These are phyloP conservation scores for Abortiporus biennis DNA, from an alignment of 1,284 basidiomycete species.

Conservation along the genomic window DNA sequence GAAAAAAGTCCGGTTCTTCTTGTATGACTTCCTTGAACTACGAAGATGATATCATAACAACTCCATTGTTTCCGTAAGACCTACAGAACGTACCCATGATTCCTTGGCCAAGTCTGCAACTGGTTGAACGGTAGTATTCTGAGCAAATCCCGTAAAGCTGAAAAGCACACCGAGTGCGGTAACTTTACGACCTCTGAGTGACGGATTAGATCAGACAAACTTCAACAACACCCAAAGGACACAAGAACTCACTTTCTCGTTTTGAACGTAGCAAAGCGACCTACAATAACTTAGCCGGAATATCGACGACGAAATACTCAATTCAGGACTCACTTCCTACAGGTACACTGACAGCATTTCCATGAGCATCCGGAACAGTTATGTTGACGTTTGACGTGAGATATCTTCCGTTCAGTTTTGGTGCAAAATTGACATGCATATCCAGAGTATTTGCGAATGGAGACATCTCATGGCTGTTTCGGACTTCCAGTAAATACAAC, in stretches of 20 bases:
- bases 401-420: slow-evolving; percentile 68
- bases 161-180: slow-evolving; percentile 81
- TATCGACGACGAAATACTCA: not conserved
- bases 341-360: slow-evolving; percentile 46
- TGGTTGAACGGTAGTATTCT: slow-evolving; percentile 69
- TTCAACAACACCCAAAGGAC: slow-evolving; percentile 3
- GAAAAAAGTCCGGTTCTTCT: slow-evolving; percentile 79
- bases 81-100: slow-evolving; percentile 43
- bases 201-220: no score
- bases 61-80: not conserved
- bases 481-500: slow-evolving; percentile 5
- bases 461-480: slow-evolving; percentile 77
- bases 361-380: slow-evolving; percentile 52
- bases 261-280: slow-evolving; percentile 68
- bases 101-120: slow-evolving; percentile 75
- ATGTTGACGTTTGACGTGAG: slow-evolving; percentile 85
- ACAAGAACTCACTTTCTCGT: slow-evolving; percentile 54
- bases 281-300: slow-evolving; percentile 23
- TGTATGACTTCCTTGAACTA: slow-evolving; percentile 74
- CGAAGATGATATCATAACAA: not conserved
- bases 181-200: slow-evolving; percentile 55
- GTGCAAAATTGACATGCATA: slow-evolving; percentile 70
- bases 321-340: slow-evolving; percentile 46
- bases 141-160: slow-evolving; percentile 61
- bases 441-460: slow-evolving; percentile 71